Base-by-base conservation (phyloP, 2,329 filamentous ascomycete genomes). In the Cercospora janseana region DNA sequence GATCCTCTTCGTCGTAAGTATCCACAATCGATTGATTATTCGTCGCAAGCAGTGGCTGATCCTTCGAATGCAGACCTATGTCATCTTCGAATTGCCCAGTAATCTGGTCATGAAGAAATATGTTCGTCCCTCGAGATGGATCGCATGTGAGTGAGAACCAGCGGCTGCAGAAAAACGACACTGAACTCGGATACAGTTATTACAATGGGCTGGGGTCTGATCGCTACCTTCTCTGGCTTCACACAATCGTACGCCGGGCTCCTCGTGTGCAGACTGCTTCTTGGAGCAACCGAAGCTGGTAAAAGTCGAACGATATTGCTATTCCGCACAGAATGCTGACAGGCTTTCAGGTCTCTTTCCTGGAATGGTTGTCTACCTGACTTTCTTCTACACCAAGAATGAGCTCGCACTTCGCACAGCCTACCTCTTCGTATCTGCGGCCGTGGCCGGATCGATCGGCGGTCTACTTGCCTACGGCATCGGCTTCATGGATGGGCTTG, bases 401-500 rank as follows among this genome's bases (percentile, higher is more conserved):
- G 70, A 73, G 46, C 64, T 69, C 1, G 72, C 74, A 4, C 63
- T 54, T 38, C 66, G 74, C n/a, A 69, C 71, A 41, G 71, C 72
- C 8, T 59, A 75, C 3, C 74, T 75, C 58, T 75, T 75, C 59
- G 71, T 69, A 34, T 71, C 73, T 0, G 70, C 70, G 9, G 71
- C 69, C 46, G 62, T 79, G 38, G 74, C 76, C 1, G 75, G 76
- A 16, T 74, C 73, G 1, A 72, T 79, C 29, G 73, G 72, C 2
- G 62, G 62, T 10, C 41, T 65, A 1, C 29, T 57, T 4, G 55
- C 55, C 15, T 57, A 57, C 51, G 84, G 77, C 1, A 87, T 89
- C 53, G 83, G 84, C 0, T 79, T 84, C 61, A 81, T 90, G 79
- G 82, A 86, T 41, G 86, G 85, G 1, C 63, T 81, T 1, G 69